Conservation (phyloP, 2,329 filamentous ascomycete species). For the Apiospora saccharicola region DNA sequence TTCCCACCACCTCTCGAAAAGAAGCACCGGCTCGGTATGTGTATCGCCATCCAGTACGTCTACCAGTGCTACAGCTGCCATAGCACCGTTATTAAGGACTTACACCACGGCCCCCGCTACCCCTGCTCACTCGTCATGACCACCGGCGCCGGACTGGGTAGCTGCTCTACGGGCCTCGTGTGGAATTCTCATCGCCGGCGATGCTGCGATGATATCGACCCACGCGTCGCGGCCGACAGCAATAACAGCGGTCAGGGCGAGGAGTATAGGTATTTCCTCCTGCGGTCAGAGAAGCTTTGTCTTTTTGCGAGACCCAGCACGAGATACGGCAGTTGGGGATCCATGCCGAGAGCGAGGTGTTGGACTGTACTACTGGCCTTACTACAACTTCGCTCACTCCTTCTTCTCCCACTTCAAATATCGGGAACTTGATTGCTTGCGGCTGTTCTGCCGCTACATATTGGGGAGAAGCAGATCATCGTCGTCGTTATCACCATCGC, state of each 20-base stretch:
- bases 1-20: background rate
- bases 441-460: background rate
- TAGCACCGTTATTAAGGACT: conserved; percentile 17
- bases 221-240: background rate
- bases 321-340: background rate
- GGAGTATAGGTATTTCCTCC: conserved; percentile 2
- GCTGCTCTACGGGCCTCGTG: background rate
- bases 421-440: too few species aligned
- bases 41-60: background rate
- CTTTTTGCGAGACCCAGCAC: background rate
- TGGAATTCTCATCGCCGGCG: background rate
- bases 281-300: conserved; percentile 6
- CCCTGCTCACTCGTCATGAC: background rate
- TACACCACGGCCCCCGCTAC: background rate
- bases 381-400: background rate
- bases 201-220: conserved; percentile 7
- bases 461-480: background rate
- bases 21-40: background rate
- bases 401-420: background rate
- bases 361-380: background rate
- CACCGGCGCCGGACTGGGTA: background rate
- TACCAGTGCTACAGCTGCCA: conserved; percentile 20
- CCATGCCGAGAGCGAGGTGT: conserved; percentile 11
- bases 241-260: too few species aligned
- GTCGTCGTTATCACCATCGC: background rate